phyloP scores from a whole-genome alignment of 2,329 filamentous ascomycete species.

The Penicillium sp. region DNA sequence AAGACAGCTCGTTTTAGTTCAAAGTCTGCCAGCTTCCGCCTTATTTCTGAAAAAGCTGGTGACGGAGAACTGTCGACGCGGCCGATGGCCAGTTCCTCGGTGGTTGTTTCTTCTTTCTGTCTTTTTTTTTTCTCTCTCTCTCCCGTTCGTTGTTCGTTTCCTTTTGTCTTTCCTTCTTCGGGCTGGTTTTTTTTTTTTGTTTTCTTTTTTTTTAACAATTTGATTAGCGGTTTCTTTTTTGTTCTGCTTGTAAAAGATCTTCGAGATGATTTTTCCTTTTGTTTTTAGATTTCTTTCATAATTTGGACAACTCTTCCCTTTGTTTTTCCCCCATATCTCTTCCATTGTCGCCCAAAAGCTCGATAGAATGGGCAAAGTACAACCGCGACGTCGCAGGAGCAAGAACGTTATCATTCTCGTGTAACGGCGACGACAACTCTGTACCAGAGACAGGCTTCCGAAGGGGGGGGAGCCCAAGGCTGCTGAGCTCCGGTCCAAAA shows the following conservation, averaged over 20 bases:
- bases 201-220: neutral
- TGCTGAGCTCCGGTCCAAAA: no score
- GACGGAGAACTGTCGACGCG: neutral
- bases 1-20: no score
- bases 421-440: no score
- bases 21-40: neutral
- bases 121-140: neutral
- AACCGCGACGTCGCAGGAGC: no score
- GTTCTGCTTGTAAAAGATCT: neutral
- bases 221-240: neutral
- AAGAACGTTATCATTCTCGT: no score
- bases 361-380: no score
- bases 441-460: no score
- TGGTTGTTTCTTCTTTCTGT: neutral
- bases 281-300: no score
- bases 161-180: neutral
- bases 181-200: neutral
- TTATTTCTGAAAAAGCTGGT: neutral
- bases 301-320: no score
- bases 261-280: neutral
- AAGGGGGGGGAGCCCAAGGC: no score
- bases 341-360: no score
- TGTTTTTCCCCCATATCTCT: no score
- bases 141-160: neutral
- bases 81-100: neutral